A percentile compares a stretch with the other conserved stretches of the same genome.
phyloP scores from a whole-genome alignment of 2,329 filamentous ascomycete genomes.

The Cladophialophora bantiana region DNA sequence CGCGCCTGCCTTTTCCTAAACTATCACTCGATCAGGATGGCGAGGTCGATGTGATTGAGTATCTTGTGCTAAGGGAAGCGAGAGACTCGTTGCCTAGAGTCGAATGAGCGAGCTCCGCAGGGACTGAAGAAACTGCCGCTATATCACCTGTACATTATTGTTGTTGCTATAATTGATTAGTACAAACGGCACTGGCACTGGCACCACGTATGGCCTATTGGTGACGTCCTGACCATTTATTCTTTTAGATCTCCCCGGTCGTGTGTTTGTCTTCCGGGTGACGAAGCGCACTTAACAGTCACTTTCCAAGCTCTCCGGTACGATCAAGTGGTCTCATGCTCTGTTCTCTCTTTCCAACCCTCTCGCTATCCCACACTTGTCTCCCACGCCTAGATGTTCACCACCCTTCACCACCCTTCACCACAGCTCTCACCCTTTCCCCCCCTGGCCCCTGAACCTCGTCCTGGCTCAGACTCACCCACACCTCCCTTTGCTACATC shows the following conservation, averaged over 20 bases:
- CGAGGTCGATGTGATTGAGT: conserved; percentile 25
- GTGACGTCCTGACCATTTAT: no score
- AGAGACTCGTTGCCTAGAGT: conserved; percentile 27
- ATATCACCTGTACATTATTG: background rate
- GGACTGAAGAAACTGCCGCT: background rate
- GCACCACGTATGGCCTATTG: no score
- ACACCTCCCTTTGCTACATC: conserved; percentile 65
- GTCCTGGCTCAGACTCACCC: no score
- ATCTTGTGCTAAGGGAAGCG: conserved; percentile 27
- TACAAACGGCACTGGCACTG: background rate
- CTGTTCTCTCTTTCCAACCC: no score
- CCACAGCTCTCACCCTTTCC: background rate
- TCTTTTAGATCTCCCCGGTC: no score
- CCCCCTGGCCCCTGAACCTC: no score
- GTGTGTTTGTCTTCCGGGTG: no score
- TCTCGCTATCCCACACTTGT: no score
- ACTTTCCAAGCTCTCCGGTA: no score
- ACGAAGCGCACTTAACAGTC: no score
- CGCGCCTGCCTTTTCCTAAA: background rate
- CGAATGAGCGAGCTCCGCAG: background rate
- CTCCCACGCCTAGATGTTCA: no score
- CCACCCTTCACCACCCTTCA: background rate
- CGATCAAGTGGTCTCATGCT: no score
- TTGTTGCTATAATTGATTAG: background rate
- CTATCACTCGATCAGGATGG: background rate